A percentile compares a stretch with the other conserved stretches of the same genome.
phyloP scores from a whole-genome alignment of 306 rosid species.

The Corylus avellana region DNA sequence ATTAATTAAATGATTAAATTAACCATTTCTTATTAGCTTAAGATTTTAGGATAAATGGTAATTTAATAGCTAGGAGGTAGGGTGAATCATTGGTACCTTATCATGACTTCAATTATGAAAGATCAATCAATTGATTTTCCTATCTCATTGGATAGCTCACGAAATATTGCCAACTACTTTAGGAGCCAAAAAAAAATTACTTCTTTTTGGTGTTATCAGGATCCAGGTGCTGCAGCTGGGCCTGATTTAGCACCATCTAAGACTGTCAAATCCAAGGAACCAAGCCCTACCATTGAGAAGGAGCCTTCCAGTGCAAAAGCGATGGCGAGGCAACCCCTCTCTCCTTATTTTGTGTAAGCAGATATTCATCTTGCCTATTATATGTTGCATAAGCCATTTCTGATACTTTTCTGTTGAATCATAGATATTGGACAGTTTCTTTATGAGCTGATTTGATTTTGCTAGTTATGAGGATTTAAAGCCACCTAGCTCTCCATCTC shows the following conservation, averaged over 20 bases:
- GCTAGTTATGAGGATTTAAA: constrained; percentile 60
- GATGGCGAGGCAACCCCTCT: constrained; percentile 44
- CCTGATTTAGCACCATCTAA: constrained; percentile 38
- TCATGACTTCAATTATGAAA: background rate
- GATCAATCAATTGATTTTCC: background rate
- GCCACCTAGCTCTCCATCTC: constrained; percentile 65
- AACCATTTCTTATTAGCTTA: too few relatives aligned
- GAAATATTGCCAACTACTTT: constrained; percentile 6
- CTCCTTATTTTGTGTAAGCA: constrained; percentile 71
- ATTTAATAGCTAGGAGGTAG: background rate
- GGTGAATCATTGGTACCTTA: background rate
- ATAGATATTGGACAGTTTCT: background rate
- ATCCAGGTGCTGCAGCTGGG: constrained; percentile 33
- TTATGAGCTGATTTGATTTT: constrained; percentile 19
- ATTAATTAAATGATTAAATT: too few relatives aligned
- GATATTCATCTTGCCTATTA: constrained; percentile 5
- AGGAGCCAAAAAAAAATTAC: constrained; percentile 13
- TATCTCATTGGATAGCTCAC: constrained; percentile 4
- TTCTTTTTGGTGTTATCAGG: constrained; percentile 42
- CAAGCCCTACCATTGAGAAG: constrained; percentile 34
- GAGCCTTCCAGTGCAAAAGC: constrained; percentile 42
- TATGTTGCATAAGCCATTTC: constrained; percentile 45
- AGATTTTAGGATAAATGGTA: too few relatives aligned
- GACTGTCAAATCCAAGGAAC: constrained; percentile 36
- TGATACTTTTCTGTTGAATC: background rate